A percentile compares a stretch with the other conserved stretches of the same genome.
phyloP scores from a whole-genome alignment of 768 basidiomycete genomes.

The Coprinellus micaceus region DNA sequence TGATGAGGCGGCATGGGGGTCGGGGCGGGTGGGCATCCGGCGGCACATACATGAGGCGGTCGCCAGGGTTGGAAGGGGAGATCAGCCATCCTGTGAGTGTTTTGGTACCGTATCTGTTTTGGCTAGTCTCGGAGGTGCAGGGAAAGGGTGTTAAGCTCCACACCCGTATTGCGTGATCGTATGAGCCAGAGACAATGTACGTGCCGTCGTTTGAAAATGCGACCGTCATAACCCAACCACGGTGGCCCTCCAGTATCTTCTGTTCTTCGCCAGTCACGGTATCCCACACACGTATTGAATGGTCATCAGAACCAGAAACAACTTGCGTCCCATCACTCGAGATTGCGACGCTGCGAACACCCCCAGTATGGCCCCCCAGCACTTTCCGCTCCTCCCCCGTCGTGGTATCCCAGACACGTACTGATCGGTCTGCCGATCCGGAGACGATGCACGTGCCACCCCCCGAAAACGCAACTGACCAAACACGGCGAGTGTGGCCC shows the following conservation, averaged over 20 bases:
- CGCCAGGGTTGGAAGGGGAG: too few relatives aligned
- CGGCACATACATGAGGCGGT: too few relatives aligned
- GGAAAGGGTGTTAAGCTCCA: not conserved
- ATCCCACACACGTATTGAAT: not conserved
- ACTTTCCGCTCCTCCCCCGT: slow-evolving; percentile 6
- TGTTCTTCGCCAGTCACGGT: too few relatives aligned
- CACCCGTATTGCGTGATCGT: not conserved
- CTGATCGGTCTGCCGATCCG: too few relatives aligned
- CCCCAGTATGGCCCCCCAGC: not conserved
- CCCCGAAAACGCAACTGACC: slow-evolving; percentile 17
- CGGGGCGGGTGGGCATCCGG: too few relatives aligned
- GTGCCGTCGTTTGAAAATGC: slow-evolving; percentile 19
- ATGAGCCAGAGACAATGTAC: slow-evolving; percentile 12
- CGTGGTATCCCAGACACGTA: too few relatives aligned
- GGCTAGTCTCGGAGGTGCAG: not conserved
- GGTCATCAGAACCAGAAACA: not conserved
- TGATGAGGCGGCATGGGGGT: too few relatives aligned
- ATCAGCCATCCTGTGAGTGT: too few relatives aligned
- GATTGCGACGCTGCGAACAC: slow-evolving; percentile 4
- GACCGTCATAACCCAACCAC: slow-evolving; percentile 14
- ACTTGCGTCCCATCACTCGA: not conserved
- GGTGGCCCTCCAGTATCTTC: slow-evolving; percentile 6
- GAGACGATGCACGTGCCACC: slow-evolving; percentile 16
- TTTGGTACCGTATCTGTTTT: not conserved
- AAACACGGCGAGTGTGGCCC: slow-evolving; percentile 12